Conservation (phyloP, 768 basidiomycete genomes). For the Amanita molliuscula region DNA sequence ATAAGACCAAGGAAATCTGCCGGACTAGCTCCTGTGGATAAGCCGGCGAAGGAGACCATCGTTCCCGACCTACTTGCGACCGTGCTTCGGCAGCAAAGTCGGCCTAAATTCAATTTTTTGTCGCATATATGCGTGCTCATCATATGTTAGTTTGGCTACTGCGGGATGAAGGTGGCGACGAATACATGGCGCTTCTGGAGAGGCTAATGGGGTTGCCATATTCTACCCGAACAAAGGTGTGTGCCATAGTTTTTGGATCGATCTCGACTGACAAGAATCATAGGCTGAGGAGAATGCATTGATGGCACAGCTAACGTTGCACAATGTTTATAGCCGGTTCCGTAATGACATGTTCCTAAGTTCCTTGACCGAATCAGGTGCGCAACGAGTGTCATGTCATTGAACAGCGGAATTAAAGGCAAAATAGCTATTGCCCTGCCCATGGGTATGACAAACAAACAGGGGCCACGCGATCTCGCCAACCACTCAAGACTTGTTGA, state of each 20-base stretch:
- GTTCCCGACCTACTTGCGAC: constrained; percentile 51
- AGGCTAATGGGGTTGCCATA: constrained; percentile 46
- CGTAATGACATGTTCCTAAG: constrained; percentile 82
- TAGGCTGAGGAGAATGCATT: constrained; percentile 71
- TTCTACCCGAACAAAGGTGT: constrained; percentile 48
- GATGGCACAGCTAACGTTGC: constrained; percentile 68
- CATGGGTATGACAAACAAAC: constrained; percentile 56
- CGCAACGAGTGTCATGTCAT: constrained; percentile 17
- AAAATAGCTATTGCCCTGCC: constrained; percentile 71
- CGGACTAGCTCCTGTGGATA: constrained; percentile 21
- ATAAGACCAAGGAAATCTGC: constrained; percentile 35
- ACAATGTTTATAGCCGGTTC: constrained; percentile 70
- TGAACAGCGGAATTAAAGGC: neutral
- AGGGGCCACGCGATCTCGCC: constrained; percentile 25
- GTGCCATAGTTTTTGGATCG: constrained; percentile 5
- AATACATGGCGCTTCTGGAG: constrained; percentile 44
- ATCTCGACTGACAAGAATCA: neutral
- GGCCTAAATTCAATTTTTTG: constrained; percentile 15
- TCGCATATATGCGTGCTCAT: neutral
- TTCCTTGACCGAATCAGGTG: constrained; percentile 86
- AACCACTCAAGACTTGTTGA: constrained; percentile 46
- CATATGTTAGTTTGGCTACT: constrained; percentile 49
- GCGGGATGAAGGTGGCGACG: constrained; percentile 43
- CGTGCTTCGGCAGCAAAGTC: constrained; percentile 61
- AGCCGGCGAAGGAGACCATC: constrained; percentile 32